Evolutionary conservation across 1,139 yeast species (phyloP).

Genomic region (Trichomonascaceae sp.): DNA sequence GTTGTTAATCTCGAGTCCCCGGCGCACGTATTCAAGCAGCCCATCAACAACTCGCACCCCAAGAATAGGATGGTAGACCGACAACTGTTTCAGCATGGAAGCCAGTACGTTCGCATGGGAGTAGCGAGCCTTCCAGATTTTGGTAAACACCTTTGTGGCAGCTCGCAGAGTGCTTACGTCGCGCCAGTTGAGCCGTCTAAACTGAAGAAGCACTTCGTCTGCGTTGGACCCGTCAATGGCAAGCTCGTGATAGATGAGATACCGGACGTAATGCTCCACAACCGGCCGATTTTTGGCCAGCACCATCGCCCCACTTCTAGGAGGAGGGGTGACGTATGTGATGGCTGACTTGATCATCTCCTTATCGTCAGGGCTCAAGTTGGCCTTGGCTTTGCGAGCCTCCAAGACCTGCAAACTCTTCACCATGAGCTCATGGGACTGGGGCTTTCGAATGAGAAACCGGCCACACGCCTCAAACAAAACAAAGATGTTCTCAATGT

Average conservation of each 20-base stretch:
- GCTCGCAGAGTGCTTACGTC: constrained; percentile 31
- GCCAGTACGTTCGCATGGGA: constrained; percentile 43
- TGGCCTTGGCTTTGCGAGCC: constrained; percentile 37
- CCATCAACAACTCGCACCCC: constrained; percentile 43
- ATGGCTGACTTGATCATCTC: constrained; percentile 50
- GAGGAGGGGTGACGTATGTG: constrained; percentile 28
- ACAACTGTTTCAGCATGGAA: constrained; percentile 7
- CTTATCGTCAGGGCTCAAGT: constrained; percentile 42
- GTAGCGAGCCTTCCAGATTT: constrained; percentile 50
- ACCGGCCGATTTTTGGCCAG: constrained; percentile 17
- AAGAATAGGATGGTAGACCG: constrained; percentile 13
- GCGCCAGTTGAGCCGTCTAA: constrained; percentile 38
- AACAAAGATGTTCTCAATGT: constrained; percentile 21
- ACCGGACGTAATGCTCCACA: constrained; percentile 23
- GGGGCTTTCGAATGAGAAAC: constrained; percentile 48
- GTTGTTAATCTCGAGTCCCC: constrained; percentile 57
- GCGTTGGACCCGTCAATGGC: constrained; percentile 25
- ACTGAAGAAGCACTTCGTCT: constrained; percentile 24
- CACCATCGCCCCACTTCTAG: neutral
- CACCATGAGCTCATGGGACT: constrained; percentile 45
- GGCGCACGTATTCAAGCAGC: constrained; percentile 46
- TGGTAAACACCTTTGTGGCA: constrained; percentile 40
- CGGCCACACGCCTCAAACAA: constrained; percentile 68
- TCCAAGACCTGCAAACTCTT: constrained; percentile 50
- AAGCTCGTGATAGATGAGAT: constrained; percentile 35